Base-by-base conservation (phyloP, 1,284 basidiomycete genomes). In the Quambalaria eucalypti region DNA sequence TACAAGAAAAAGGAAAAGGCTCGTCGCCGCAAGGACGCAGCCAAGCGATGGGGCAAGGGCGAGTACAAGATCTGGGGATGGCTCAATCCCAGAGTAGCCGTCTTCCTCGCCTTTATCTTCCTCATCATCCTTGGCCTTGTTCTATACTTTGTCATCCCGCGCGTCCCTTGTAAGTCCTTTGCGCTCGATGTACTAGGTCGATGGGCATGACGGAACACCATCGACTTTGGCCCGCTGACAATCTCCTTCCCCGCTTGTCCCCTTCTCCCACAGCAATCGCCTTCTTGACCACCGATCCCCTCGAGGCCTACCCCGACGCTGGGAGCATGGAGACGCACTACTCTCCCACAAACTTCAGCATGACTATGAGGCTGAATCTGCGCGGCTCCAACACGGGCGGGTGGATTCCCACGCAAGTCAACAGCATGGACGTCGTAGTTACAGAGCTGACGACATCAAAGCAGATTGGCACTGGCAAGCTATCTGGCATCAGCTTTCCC, bases 91-190 rank as follows among this genome's bases (percentile, higher is more conserved):
- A 44, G 67, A 3, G 38, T 62, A 1, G 64, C 66, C 28, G 63
- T 71, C 12, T 68, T 71, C 44, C 25, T 66, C 19, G 60, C 51
- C 10, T 71, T 71, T 16, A 55, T 63, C 46, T 25, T 59, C 33
- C 10, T 28, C 28, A 6, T 23, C 54, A 48, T 50, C 26, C 52
- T 71, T 5, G 69, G 58, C 10, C 39, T 68, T 28, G 25, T 60
- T 48, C 59, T 71, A 2, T 71, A 57, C 60, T 71, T 71, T 56
- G 64, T 70, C 25, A 70, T 71, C 19, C 69, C 69, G 0, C 64
- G 69, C 4, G 68, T 70, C 8, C 69, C 69, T 2, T 48, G 56
- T 58, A 29, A 28, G 57, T 55, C 3, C 16, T 39, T n/a, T n/a
- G n/a, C n/a, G n/a, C n/a, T n/a, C n/a, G n/a, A n/a, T n/a, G n/a